phyloP scores from a whole-genome alignment of 805 yeast species.

The Tetrapisispora taiwanensis region DNA sequence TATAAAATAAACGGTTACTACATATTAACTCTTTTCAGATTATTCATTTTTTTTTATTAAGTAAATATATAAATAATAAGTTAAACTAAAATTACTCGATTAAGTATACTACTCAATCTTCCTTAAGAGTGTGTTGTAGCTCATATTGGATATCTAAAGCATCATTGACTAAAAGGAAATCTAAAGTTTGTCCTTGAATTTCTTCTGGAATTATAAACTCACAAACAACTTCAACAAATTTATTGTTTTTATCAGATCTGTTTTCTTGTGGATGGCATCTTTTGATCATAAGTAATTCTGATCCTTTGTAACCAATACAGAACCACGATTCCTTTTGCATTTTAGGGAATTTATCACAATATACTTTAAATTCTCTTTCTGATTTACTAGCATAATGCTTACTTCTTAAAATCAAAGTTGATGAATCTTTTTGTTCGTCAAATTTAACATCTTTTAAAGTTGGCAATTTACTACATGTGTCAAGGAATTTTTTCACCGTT shows the following conservation, averaged over 20 bases:
- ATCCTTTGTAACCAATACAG: slow-evolving; percentile 43
- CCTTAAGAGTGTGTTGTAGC: slow-evolving; percentile 13
- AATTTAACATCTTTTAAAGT: slow-evolving; percentile 36
- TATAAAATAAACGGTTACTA: background rate
- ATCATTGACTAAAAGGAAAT: slow-evolving; percentile 50
- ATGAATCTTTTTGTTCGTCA: slow-evolving; percentile 34
- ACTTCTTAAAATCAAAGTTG: slow-evolving; percentile 36
- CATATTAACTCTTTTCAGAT: background rate
- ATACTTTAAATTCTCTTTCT: slow-evolving; percentile 53
- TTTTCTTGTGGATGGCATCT: slow-evolving; percentile 54
- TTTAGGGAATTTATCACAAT: slow-evolving; percentile 78
- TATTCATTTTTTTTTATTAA: background rate
- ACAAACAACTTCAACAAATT: slow-evolving; percentile 29
- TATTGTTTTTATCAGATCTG: slow-evolving; percentile 8
- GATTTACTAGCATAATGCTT: slow-evolving; percentile 40
- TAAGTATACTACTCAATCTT: background rate
- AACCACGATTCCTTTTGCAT: slow-evolving; percentile 93
- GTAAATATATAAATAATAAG: too few relatives aligned
- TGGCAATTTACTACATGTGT: slow-evolving; percentile 51
- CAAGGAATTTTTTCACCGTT: slow-evolving; percentile 39
- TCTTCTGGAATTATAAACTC: slow-evolving; percentile 42
- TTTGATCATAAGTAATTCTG: slow-evolving; percentile 55
- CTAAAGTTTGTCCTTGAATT: slow-evolving; percentile 36
- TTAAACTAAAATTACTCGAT: too few relatives aligned
- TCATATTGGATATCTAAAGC: slow-evolving; percentile 48